Base-by-base conservation (phyloP, 768 basidiomycete species). In the Peribolospora baueri region DNA sequence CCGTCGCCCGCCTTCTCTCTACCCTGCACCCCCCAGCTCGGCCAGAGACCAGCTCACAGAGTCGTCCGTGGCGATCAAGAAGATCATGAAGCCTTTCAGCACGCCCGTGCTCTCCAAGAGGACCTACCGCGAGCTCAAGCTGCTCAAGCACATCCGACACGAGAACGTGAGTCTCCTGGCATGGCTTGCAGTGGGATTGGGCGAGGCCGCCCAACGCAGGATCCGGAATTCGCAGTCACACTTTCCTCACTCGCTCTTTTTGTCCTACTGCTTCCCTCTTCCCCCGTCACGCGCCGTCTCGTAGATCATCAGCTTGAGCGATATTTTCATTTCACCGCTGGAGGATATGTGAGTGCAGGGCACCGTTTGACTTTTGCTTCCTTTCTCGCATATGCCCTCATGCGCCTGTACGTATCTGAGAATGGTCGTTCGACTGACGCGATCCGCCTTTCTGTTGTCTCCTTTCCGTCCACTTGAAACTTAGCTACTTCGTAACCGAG, bases 11-110 rank as follows among this genome's bases (percentile, higher is more conserved):
- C 14, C 51, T 40, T 42, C 13, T 38, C 42, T 47, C 42, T 9
- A 48, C 39, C 47, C 37, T 11, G 37, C 53, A 11, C 47, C 45
- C 14, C 14, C 49, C 61, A 91, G 88, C 64, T 90, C 87, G 13
- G 82, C 86, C 42, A 90, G 88, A 68, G 84, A 91, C 68, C 90
- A 95, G 69, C 77, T 97, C 54, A 91, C 87, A 7, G 82, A 79
- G 46, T 77, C 86, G 49, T 83, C 85, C 13, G 90, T 91, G 56
- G 93, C 93, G 64, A 90, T 98, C 73, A 98, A 98, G 78, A 97
- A 97, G 60, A 98, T 97, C 73, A 97, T 97, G 91, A 98, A 98
- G 69, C 93, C 93, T 5, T 98, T 98, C 72, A 84, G 82, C 66
- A 95, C 93, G 5, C 90, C 93, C 14, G 93, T 98, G n/a, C 74